Percentiles rank a stretch among this genome's conserved stretches.
phyloP scores from a whole-genome alignment of 179 eudicot genomes.

The Carnegiea gigantea region DNA sequence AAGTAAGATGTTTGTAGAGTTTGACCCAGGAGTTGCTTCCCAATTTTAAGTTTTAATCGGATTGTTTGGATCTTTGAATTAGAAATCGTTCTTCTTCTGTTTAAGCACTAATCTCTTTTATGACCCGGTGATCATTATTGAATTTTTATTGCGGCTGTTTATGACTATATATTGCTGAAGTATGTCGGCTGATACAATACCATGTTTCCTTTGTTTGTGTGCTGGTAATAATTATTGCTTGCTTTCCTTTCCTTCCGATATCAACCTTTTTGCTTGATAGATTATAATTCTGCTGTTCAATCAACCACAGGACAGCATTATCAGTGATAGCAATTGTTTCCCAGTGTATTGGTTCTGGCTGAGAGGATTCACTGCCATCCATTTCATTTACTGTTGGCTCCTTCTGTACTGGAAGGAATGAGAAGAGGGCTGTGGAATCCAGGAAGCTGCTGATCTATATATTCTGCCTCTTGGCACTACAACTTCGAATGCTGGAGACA shows the following conservation, averaged over 20 bases:
- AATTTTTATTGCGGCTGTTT: background rate
- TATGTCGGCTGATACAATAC: background rate
- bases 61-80: background rate
- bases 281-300: slow-evolving; percentile 6
- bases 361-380: slow-evolving; percentile 24
- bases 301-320: slow-evolving; percentile 22
- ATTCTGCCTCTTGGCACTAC: slow-evolving; percentile 16
- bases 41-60: background rate
- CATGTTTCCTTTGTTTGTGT: background rate
- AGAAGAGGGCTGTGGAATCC: slow-evolving; percentile 13
- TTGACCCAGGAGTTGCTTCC: background rate
- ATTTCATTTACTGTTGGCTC: slow-evolving; percentile 18
- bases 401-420: slow-evolving; percentile 8
- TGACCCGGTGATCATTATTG: background rate
- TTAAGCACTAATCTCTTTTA: background rate
- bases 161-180: background rate
- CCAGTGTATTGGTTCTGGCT: slow-evolving; percentile 15
- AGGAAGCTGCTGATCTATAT: slow-evolving; percentile 21
- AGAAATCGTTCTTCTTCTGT: background rate
- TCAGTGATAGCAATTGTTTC: slow-evolving; percentile 21
- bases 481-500: slow-evolving; percentile 23
- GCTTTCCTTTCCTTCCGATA: background rate
- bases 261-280: background rate
- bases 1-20: background rate
- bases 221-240: background rate